Conservation (phyloP, 2,329 filamentous ascomycete genomes). For the Diaporthe vaccinii region DNA sequence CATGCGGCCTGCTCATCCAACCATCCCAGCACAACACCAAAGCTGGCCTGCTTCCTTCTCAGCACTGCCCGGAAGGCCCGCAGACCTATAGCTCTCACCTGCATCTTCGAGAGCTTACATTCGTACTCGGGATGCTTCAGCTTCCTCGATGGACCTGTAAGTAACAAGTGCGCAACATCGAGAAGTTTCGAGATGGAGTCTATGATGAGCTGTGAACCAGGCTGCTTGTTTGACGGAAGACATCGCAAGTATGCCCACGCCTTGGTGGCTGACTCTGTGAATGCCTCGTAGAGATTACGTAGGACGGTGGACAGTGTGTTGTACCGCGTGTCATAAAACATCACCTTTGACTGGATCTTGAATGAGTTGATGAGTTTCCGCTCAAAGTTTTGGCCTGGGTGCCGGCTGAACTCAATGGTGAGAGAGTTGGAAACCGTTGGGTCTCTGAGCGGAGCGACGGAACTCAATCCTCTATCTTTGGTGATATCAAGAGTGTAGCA, state of each 20-base stretch:
- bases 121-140: constrained; percentile 64
- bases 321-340: constrained; percentile 85
- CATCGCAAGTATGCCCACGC: constrained; percentile 73
- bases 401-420: constrained; percentile 81
- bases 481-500: constrained; percentile 80
- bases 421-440: constrained; percentile 76
- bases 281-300: constrained; percentile 80
- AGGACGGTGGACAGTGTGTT: constrained; percentile 80
- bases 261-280: constrained; percentile 84
- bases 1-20: constrained; percentile 64
- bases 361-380: constrained; percentile 83
- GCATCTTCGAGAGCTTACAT: constrained; percentile 71
- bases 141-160: constrained; percentile 68
- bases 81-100: constrained; percentile 75
- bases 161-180: constrained; percentile 72
- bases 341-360: constrained; percentile 86
- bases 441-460: constrained; percentile 41
- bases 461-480: constrained; percentile 72
- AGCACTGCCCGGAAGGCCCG: constrained; percentile 79
- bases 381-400: constrained; percentile 83
- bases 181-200: constrained; percentile 76
- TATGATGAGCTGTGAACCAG: constrained; percentile 64
- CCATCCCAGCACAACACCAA: constrained; percentile 76
- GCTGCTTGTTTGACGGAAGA: constrained; percentile 69
- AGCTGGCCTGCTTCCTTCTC: constrained; percentile 77